Conservation (phyloP, 306 rosid species). For the Vigna nakashimae region DNA sequence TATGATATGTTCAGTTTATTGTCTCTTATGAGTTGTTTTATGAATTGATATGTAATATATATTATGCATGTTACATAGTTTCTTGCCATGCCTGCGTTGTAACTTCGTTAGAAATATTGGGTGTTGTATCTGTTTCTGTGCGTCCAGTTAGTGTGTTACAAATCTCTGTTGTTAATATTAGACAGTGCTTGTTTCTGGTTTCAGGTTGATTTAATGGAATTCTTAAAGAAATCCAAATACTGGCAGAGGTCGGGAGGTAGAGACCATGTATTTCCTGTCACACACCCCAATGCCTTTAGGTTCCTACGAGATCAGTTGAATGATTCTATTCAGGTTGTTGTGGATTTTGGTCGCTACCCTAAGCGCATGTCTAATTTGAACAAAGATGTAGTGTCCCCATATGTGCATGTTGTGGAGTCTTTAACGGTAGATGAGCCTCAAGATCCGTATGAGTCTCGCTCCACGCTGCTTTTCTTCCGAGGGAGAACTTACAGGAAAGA, state of each 20-base stretch:
- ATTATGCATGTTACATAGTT: neutral
- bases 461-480: slow-evolving; percentile 83
- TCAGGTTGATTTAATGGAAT: slow-evolving; percentile 78
- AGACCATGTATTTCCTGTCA: slow-evolving; percentile 91
- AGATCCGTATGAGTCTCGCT: slow-evolving; percentile 85
- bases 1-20: neutral
- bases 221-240: slow-evolving; percentile 69
- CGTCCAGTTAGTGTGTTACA: slow-evolving; percentile 19
- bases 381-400: slow-evolving; percentile 91
- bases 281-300: slow-evolving; percentile 99
- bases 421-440: slow-evolving; percentile 65
- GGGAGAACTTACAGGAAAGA: slow-evolving; percentile 87
- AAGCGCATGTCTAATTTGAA: slow-evolving; percentile 78
- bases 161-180: slow-evolving; percentile 38
- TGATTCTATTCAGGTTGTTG: slow-evolving; percentile 87
- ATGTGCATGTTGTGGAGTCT: slow-evolving; percentile 94
- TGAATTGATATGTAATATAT: neutral
- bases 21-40: neutral
- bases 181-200: slow-evolving; percentile 43
- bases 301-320: slow-evolving; percentile 80
- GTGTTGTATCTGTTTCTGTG: neutral
- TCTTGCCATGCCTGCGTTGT: slow-evolving; percentile 17
- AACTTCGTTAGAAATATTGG: neutral
- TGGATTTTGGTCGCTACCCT: slow-evolving; percentile 93
- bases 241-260: slow-evolving; percentile 88